Base-by-base conservation (phyloP, 208 protist genomes). In the Histomonas meleagridis region DNA sequence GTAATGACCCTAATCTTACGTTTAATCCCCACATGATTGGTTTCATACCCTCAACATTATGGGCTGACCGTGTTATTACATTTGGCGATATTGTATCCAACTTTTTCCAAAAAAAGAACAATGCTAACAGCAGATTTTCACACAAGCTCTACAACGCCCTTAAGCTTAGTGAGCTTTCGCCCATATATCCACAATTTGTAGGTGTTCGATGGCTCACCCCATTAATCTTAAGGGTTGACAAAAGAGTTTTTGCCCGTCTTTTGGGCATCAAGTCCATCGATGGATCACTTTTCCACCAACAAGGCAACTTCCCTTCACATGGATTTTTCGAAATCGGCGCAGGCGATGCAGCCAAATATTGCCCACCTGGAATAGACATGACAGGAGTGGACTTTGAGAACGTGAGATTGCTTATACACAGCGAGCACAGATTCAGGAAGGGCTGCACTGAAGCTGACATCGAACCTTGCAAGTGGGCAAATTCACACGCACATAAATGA, bases 261-360 rank as follows among this genome's bases (percentile, higher is more conserved):
- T 46, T 86, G n/a, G 76, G 76, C 21, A 86, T 86, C 38, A 86
- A 86, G 55, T 86, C 76, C 7, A 86, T 86, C 18, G 76, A 86
- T n/a, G 76, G 76, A 9, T 55, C 46, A 2, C 46, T 86, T 5
- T 86, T 86, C 46, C 76, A 86, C 26, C 76, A 86, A 28, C 76
- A 86, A 86, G 76, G 76, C 1, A 86, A 86, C 38, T 86, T 86
- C 46, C 76, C 76, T 53, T 86, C 76, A 32, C 76, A 86, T 28
- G 76, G 76, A 38, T 86, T 86, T 28, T 51, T 86, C 32, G 76
- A 86, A 48, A 48, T 86, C 55, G 43, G 40, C 26, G 76, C 76
- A 18, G 76, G 46, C 12, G 76, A 86, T 86, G 76, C 55, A 38
- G 26, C 40, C 16, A 32, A 43, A 9, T 51, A 51, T 53, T 86